Evolutionary conservation across 2,329 filamentous ascomycete species (phyloP).

Genomic region (Stagonosporopsis chrysanthemi): DNA sequence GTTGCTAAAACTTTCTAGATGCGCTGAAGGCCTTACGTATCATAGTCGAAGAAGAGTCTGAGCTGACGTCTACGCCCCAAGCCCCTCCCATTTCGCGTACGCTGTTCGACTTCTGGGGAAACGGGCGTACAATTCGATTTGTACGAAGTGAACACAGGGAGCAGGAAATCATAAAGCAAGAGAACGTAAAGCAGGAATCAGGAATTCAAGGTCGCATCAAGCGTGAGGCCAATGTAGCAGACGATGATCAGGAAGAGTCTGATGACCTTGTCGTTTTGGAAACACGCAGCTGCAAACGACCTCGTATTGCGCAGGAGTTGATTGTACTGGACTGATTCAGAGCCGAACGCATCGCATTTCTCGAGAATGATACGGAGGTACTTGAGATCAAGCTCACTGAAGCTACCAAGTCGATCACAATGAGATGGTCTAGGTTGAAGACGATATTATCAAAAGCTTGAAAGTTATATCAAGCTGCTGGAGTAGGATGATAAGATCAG

Average conservation of each 20-base stretch:
- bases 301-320: neutral
- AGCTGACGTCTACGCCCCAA: too few relatives aligned
- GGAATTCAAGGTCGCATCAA: constrained; percentile 18
- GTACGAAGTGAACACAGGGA: neutral
- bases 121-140: neutral
- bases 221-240: constrained; percentile 3
- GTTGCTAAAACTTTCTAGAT: neutral
- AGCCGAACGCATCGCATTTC: too few relatives aligned
- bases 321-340: neutral
- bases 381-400: too few relatives aligned
- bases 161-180: too few relatives aligned
- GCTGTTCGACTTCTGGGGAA: too few relatives aligned
- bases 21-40: constrained; percentile 38
- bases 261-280: neutral
- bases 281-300: neutral
- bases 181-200: neutral
- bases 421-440: too few relatives aligned
- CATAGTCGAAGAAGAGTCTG: constrained; percentile 2
- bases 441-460: too few relatives aligned
- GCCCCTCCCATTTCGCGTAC: too few relatives aligned
- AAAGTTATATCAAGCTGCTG: too few relatives aligned
- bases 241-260: neutral
- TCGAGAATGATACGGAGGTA: too few relatives aligned
- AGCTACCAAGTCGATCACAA: too few relatives aligned
- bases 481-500: too few relatives aligned